Evolutionary conservation across 2,329 filamentous ascomycete genomes (phyloP).

Genomic region (Hypoxylon sp.): DNA sequence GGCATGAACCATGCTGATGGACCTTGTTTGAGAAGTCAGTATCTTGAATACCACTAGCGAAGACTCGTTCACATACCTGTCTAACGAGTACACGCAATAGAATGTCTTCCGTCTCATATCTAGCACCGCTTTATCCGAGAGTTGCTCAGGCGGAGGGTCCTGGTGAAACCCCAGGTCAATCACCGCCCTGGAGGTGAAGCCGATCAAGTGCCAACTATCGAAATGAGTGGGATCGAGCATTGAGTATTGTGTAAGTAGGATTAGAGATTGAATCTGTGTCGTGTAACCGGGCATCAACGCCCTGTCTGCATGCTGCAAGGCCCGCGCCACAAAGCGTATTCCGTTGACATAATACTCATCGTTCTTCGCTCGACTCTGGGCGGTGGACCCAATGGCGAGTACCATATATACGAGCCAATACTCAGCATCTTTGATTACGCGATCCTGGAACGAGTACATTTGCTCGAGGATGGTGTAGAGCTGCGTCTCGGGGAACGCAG

Average conservation of each 20-base stretch:
- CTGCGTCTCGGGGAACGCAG: constrained; percentile 83
- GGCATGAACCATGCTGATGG: constrained; percentile 89
- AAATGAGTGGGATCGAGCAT: constrained; percentile 92
- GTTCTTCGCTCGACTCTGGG: constrained; percentile 77
- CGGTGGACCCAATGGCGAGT: constrained; percentile 82
- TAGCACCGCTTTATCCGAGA: constrained; percentile 75
- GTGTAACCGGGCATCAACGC: constrained; percentile 89
- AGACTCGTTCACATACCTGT: constrained; percentile 70
- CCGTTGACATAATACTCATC: constrained; percentile 72
- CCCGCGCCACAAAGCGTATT: constrained; percentile 69
- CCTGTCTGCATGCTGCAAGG: constrained; percentile 82
- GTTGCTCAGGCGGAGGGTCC: constrained; percentile 80
- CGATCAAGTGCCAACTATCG: constrained; percentile 93
- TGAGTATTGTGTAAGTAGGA: constrained; percentile 89
- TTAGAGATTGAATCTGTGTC: constrained; percentile 86
- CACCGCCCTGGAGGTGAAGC: constrained; percentile 87
- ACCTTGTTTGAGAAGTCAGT: constrained; percentile 31
- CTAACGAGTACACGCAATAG: constrained; percentile 90
- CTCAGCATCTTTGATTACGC: constrained; percentile 76
- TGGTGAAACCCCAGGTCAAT: constrained; percentile 94
- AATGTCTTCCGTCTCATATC: constrained; percentile 87
- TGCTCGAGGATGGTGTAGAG: constrained; percentile 85
- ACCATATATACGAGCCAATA: constrained; percentile 92
- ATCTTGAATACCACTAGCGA: neutral
- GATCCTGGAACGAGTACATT: constrained; percentile 78